Evolutionary conservation across 2,329 filamentous ascomycete species (phyloP).

Genomic region (Fusarium floridanum): DNA sequence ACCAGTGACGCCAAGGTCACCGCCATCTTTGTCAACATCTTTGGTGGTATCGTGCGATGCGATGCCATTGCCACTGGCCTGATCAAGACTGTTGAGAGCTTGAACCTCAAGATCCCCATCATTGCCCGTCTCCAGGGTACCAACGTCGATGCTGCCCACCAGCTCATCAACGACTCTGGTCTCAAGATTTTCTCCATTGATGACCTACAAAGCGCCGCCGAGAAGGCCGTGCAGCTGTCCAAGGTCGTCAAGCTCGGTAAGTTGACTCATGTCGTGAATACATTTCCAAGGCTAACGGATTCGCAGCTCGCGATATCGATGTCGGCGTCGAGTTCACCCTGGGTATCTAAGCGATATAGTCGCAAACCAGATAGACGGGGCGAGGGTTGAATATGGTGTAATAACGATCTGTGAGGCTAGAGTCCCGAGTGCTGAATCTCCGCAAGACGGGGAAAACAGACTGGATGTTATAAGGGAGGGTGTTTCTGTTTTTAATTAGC

Average conservation of each 20-base stretch:
- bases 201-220: constrained; percentile 94
- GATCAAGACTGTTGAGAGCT: constrained; percentile 92
- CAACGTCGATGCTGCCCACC: constrained; percentile 95
- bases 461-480: constrained; percentile 35
- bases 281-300: constrained; percentile 34
- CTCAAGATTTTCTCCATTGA: constrained; percentile 99
- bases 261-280: constrained; percentile 50
- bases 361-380: constrained; percentile 27
- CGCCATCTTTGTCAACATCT: constrained; percentile 99
- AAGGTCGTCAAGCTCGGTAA: constrained; percentile 98
- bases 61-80: constrained; percentile 97
- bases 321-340: constrained; percentile 96
- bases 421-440: constrained; percentile 29
- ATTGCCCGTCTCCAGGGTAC: constrained; percentile 98
- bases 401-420: constrained; percentile 42
- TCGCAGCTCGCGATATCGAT: constrained; percentile 88
- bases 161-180: constrained; percentile 94
- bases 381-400: constrained; percentile 45
- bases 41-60: constrained; percentile 97
- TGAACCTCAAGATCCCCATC: constrained; percentile 97
- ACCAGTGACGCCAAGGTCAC: constrained; percentile 98
- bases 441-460: constrained; percentile 32
- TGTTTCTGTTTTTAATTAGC: constrained; percentile 48
- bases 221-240: constrained; percentile 98
- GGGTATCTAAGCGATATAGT: constrained; percentile 78